These are phyloP conservation scores for Arthroderma uncinatum DNA, from an alignment of 2,329 filamentous ascomycete species.

Conservation along the genomic window DNA sequence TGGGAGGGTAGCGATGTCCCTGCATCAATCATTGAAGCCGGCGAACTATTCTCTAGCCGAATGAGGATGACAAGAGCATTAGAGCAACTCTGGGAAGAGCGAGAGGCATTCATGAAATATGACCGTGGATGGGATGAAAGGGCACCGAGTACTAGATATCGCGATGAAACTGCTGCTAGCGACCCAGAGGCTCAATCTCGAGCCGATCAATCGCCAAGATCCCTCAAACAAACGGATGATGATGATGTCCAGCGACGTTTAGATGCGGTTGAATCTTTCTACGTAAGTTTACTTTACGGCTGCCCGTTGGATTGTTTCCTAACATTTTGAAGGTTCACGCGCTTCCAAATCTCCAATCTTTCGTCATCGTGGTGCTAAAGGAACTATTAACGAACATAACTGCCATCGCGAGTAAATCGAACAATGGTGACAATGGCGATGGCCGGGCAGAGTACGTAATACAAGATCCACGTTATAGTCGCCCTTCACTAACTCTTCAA, in stretches of 20 bases:
- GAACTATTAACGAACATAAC: constrained; percentile 80
- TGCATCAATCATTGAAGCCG: constrained; percentile 87
- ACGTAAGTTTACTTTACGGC: constrained; percentile 48
- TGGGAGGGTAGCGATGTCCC: constrained; percentile 88
- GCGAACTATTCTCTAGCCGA: constrained; percentile 76
- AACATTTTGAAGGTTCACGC: constrained; percentile 44
- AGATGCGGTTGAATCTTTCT: constrained; percentile 67
- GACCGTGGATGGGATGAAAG: constrained; percentile 73
- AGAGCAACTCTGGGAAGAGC: constrained; percentile 87
- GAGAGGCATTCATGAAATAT: constrained; percentile 81
- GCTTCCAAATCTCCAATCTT: constrained; percentile 76
- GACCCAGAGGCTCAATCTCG: constrained; percentile 14
- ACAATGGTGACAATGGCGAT: constrained; percentile 36
- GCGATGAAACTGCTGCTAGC: constrained; percentile 26
- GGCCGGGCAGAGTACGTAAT: constrained; percentile 38
- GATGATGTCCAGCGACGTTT: constrained; percentile 46
- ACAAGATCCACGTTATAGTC: background rate
- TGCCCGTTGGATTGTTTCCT: background rate
- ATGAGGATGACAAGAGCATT: constrained; percentile 87
- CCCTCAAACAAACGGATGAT: constrained; percentile 25
- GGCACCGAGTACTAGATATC: constrained; percentile 26
- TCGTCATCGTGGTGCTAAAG: constrained; percentile 86
- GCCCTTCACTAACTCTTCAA: background rate
- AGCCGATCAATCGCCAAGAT: constrained; percentile 11
- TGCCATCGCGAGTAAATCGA: constrained; percentile 53